Conservation (phyloP, 371 early-diverging fungal species). For the Conidiobolus incongruus region DNA sequence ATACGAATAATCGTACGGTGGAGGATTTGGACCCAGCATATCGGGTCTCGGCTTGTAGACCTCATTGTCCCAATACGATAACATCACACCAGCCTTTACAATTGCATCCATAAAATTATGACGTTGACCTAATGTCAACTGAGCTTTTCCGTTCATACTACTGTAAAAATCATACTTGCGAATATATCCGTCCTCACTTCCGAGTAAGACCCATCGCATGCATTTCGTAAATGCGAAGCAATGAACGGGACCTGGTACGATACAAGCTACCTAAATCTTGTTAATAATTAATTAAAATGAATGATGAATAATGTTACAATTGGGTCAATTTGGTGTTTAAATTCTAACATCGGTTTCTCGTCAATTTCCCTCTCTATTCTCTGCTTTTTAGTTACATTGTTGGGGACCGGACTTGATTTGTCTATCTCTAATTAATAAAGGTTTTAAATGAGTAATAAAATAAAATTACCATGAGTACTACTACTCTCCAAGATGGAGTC, state of each 20-base stretch:
- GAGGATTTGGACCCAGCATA: neutral
- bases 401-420: too few relatives aligned
- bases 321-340: too few relatives aligned
- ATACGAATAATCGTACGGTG: slow-evolving; percentile 9
- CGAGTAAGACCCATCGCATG: slow-evolving; percentile 82
- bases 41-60: slow-evolving; percentile 13
- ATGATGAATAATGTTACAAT: too few relatives aligned
- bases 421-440: too few relatives aligned
- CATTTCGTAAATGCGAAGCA: neutral
- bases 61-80: slow-evolving; percentile 85
- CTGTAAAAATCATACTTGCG: slow-evolving; percentile 80
- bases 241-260: neutral
- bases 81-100: slow-evolving; percentile 55
- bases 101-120: slow-evolving; percentile 75
- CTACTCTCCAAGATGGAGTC: too few relatives aligned
- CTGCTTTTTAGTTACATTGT: too few relatives aligned
- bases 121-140: slow-evolving; percentile 59
- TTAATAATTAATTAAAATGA: too few relatives aligned
- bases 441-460: too few relatives aligned
- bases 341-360: too few relatives aligned
- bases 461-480: too few relatives aligned
- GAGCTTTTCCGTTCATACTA: slow-evolving; percentile 60
- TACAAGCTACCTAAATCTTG: neutral
- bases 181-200: slow-evolving; percentile 81
- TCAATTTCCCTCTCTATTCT: too few relatives aligned